Conservation (phyloP, 2,329 filamentous ascomycete genomes). For the Tolypocladium sp. region DNA sequence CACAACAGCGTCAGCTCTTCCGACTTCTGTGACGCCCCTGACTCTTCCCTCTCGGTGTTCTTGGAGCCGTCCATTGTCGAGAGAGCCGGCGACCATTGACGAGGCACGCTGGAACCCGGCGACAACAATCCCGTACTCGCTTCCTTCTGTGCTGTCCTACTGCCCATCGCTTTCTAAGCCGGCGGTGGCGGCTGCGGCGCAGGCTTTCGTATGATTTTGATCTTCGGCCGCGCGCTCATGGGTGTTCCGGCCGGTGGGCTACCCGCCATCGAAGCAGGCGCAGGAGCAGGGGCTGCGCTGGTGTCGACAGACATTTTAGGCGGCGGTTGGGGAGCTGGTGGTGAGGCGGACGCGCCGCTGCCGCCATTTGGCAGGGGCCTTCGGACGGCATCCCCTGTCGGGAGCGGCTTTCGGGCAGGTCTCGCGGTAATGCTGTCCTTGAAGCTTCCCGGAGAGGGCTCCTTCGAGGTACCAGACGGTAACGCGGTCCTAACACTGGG, state of each 20-base stretch:
- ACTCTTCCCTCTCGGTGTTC: neutral
- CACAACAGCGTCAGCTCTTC: neutral
- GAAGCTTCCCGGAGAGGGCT: conserved; percentile 10
- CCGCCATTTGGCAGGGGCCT: conserved; percentile 21
- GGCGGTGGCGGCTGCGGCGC: conserved; percentile 14
- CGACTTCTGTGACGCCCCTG: neutral
- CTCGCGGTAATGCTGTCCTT: conserved; percentile 24
- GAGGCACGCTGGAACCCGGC: neutral
- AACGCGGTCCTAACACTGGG: conserved; percentile 19
- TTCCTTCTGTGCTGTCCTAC: neutral
- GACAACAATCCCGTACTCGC: neutral
- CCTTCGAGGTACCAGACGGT: conserved; percentile 19
- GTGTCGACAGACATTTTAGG: conserved; percentile 17
- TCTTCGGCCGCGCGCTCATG: conserved; percentile 20
- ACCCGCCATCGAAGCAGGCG: conserved; percentile 12
- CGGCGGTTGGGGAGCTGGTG: conserved; percentile 11
- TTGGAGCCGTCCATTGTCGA: neutral
- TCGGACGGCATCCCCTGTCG: conserved; percentile 16
- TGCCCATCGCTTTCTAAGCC: conserved; percentile 8
- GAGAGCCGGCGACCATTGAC: neutral
- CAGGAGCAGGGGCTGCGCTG: conserved; percentile 10
- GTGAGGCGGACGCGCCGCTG: conserved; percentile 10
- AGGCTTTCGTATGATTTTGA: conserved; percentile 28
- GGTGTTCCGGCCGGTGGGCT: conserved; percentile 15
- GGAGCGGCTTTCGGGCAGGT: conserved; percentile 25